These are phyloP conservation scores for Aspergillus persii DNA, from an alignment of 2,329 filamentous ascomycete species.

Conservation along the genomic window DNA sequence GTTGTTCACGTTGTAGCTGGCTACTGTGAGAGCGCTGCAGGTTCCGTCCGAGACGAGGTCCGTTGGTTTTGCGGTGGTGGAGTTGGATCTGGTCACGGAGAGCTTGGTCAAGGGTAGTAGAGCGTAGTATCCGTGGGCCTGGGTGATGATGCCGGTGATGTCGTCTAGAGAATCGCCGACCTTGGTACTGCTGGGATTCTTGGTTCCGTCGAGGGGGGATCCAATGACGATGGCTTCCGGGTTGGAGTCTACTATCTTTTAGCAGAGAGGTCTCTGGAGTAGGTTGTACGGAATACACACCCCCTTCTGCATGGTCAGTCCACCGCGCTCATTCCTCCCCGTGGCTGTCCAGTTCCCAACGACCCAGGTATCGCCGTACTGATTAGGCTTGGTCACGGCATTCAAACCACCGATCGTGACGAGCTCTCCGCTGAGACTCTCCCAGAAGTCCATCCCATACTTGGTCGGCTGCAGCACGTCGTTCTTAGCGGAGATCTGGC, in stretches of 20 bases:
- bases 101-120: constrained; percentile 63
- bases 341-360: constrained; percentile 63
- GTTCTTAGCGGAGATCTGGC: constrained; percentile 58
- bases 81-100: constrained; percentile 45
- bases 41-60: constrained; percentile 47
- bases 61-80: constrained; percentile 52
- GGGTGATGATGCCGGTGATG: constrained; percentile 66
- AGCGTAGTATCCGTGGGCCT: constrained; percentile 67
- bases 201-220: constrained; percentile 62
- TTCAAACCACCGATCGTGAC: constrained; percentile 60
- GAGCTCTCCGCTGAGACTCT: constrained; percentile 65
- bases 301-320: constrained; percentile 61
- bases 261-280: not conserved
- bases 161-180: constrained; percentile 65
- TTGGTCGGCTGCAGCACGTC: constrained; percentile 58
- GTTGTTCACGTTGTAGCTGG: constrained; percentile 70
- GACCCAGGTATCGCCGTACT: constrained; percentile 68
- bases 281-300: constrained; percentile 30
- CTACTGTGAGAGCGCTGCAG: constrained; percentile 63
- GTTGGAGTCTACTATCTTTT: constrained; percentile 55
- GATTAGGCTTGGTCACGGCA: constrained; percentile 61
- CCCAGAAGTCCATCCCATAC: constrained; percentile 73
- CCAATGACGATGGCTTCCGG: constrained; percentile 68
- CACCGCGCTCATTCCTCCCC: constrained; percentile 61
- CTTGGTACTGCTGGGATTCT: constrained; percentile 58